Evolutionary conservation across 2,329 filamentous ascomycete genomes (phyloP), one percentile per base, ranked within the genome.

Genomic region (Colletotrichum salicis): DNA sequence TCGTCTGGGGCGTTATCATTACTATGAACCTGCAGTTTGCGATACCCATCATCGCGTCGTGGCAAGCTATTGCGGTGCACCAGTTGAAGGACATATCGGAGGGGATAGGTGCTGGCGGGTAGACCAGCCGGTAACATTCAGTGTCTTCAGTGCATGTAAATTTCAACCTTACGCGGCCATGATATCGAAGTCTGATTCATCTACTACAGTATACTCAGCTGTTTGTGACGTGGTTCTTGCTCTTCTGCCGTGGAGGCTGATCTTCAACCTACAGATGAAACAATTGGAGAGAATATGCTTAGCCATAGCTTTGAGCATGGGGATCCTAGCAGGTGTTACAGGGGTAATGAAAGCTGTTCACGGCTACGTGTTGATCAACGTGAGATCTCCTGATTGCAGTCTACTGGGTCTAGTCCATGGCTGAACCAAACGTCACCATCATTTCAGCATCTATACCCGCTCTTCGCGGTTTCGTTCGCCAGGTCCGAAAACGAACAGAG

Each of bases 1-100:
- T 77, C 35, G 63, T 67, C 2, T 81, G 80, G 80, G 76, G 76
- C 51, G 75, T 79, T n/a, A 79, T 82, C 48, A 27, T 79, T 4
- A 78, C 77, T 11, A 74, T 81, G 63, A 81, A 81, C 67, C n/a
- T 79, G 1, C 68, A 77, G 29, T 72, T 81, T 64, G 74, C 75
- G 0, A 57, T 78, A 5, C 76, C 74, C 45, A 75, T 75, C 35
- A 58, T 79, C 4, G 75, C 78, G 41, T 73, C 75, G 5, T 80
- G 76, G 74, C 59, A 76, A 31, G 78, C 77, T 66, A 65, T 70
- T 81, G 77, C 71, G 73, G 78, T 29, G 54, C 72, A 1, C 64
- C 52, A 35, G 24, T 59, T 24, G 35, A 31, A 31, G 63, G 59
- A 11, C 63, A 62, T 41, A 58, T 64, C 19, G 69, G 54, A 57